Base-by-base conservation (phyloP, 768 basidiomycete species). In the Calocybe cyanea region DNA sequence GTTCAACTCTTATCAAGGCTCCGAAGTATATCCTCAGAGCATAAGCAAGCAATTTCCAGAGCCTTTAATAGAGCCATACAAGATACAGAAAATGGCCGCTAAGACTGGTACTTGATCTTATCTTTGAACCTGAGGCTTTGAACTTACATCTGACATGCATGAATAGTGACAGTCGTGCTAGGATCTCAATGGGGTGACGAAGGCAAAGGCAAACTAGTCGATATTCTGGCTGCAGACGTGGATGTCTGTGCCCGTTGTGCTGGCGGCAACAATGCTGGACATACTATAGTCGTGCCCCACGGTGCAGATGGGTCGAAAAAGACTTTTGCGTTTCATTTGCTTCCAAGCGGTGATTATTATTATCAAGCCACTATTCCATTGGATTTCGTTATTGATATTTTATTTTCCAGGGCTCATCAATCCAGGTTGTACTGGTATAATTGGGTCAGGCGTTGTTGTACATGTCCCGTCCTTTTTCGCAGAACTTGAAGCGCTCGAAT, bases 231-330 rank as follows among this genome's bases (percentile, higher is more conserved):
- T 31, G 89, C 87, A 11, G 80, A 94, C 34, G 76, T 80, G 48
- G 96, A 99, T 65, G 64, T 98, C 62, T 98, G 94, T 58, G 95
- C 93, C 15, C 80, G 96, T 38, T 97, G 92, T 63, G 96, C 96
- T 10, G 96, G 96, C 11, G 96, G 96, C 9, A 98, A 97, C 72
- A 99, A 99, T 63, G 96, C 96, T 18, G 96, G 96, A 2, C 96
- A 99, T 69, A 98, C 96, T 18, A 97, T 99, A 64, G 86, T 99
- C 52, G 90, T 83, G 4, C 83, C 85, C 4, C 64, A 79, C 19
- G 78, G 80, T 9, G 76, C 82, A 37, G 79, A 89, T 49, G 77
- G 78, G 36, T 71, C 80, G 47, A 80, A 82, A 67, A 93, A 78
- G 54, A 92, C 83, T 1, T 97, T 88, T 67, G 93, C 93, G 31